A percentile compares a stretch with the other conserved stretches of the same genome.
Evolutionary conservation across 1,139 yeast genomes (phyloP).

Genomic region (Candida anutae): DNA sequence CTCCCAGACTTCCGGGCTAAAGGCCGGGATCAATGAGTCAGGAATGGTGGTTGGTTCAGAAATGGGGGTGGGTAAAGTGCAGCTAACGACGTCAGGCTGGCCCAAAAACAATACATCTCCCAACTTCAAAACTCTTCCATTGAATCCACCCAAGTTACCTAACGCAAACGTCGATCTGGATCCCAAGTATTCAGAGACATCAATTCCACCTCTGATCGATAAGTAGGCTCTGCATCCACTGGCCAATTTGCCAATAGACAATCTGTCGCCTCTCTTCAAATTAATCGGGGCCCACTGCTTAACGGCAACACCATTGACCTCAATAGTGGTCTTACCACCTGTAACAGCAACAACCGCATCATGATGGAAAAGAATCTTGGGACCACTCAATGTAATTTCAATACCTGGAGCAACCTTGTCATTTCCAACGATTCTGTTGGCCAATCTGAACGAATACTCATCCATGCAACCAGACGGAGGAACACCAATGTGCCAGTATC

Average conservation of each 20-base stretch:
- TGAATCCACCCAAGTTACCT: slow-evolving; percentile 91
- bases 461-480: slow-evolving; percentile 99
- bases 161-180: slow-evolving; percentile 95
- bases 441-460: slow-evolving; percentile 78
- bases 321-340: slow-evolving; percentile 71
- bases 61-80: slow-evolving; percentile 65
- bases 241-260: slow-evolving; percentile 71
- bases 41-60: slow-evolving; percentile 57
- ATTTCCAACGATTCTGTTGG: slow-evolving; percentile 87
- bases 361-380: slow-evolving; percentile 75
- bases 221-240: slow-evolving; percentile 85
- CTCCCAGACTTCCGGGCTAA: slow-evolving; percentile 56
- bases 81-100: slow-evolving; percentile 61
- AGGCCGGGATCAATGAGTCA: slow-evolving; percentile 48
- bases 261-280: slow-evolving; percentile 65
- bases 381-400: slow-evolving; percentile 85
- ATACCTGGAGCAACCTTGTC: slow-evolving; percentile 75
- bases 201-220: slow-evolving; percentile 89
- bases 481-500: slow-evolving; percentile 87
- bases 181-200: slow-evolving; percentile 88
- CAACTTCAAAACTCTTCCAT: slow-evolving; percentile 82
- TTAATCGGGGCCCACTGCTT: slow-evolving; percentile 60
- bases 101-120: slow-evolving; percentile 90
- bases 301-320: slow-evolving; percentile 52
- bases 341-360: slow-evolving; percentile 73